A percentile compares a stretch with the other conserved stretches of the same genome.
These are phyloP conservation scores for Cutaneotrichosporon dermatis DNA, from an alignment of 1,284 basidiomycete species.

Conservation along the genomic window DNA sequence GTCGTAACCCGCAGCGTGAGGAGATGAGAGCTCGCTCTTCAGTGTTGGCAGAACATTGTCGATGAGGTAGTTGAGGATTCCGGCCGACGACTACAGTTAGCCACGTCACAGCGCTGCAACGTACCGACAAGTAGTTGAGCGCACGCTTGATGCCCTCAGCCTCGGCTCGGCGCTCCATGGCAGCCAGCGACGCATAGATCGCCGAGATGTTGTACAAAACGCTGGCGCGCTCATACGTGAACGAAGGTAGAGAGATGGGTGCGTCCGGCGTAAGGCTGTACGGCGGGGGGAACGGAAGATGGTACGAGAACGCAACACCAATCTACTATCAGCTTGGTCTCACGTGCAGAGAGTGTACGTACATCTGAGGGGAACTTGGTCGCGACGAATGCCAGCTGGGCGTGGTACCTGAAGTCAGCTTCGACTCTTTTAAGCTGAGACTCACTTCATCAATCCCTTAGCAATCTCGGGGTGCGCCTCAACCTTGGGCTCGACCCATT, in stretches of 20 bases:
- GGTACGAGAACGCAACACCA: conserved; percentile 68
- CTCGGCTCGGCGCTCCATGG: conserved; percentile 59
- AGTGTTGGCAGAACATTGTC: conserved; percentile 59
- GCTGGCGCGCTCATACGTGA: conserved; percentile 71
- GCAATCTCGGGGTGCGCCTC: conserved; percentile 54
- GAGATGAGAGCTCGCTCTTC: conserved; percentile 52
- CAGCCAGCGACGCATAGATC: conserved; percentile 58
- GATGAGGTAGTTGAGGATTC: conserved; percentile 64
- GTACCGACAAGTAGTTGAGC: conserved; percentile 65
- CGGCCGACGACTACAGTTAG: conserved; percentile 64
- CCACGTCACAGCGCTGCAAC: conserved; percentile 20
- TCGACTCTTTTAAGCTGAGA: conserved; percentile 36
- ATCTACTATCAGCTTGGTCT: conserved; percentile 56
- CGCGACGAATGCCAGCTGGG: conserved; percentile 74
- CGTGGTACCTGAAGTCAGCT: conserved; percentile 66
- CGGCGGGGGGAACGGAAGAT: conserved; percentile 61
- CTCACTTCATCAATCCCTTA: conserved; percentile 49
- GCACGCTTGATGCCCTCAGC: conserved; percentile 71
- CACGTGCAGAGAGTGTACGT: conserved; percentile 20
- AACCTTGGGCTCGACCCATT: conserved; percentile 57
- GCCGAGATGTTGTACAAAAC: conserved; percentile 80
- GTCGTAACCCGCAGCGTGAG: conserved; percentile 53
- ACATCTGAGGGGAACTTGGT: conserved; percentile 68
- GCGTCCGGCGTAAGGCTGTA: conserved; percentile 51
- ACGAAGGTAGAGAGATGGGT: conserved; percentile 63